Evolutionary conservation across 2,329 filamentous ascomycete species (phyloP).

Genomic region (Phialophora macrospora): DNA sequence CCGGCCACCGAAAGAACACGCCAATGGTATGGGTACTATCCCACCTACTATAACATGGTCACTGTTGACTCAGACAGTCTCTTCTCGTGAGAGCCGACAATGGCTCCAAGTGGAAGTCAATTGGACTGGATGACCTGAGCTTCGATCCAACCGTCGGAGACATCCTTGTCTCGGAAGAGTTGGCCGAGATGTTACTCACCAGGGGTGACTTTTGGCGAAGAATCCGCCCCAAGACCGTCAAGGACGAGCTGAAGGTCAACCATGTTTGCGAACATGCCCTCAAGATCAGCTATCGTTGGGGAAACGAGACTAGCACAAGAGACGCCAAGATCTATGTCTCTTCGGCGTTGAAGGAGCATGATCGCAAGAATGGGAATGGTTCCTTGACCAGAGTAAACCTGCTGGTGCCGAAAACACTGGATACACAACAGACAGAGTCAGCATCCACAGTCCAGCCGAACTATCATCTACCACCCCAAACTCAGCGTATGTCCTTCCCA

Average conservation of each 20-base stretch:
- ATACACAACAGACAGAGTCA: background rate
- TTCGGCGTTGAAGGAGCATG: background rate
- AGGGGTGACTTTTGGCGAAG: conserved; percentile 1
- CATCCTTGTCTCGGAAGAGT: conserved; percentile 1
- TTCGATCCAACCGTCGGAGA: background rate
- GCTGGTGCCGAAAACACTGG: background rate
- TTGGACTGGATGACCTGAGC: background rate
- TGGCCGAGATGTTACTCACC: background rate
- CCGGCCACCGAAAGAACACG: background rate
- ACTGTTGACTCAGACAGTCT: background rate
- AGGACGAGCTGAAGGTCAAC: background rate
- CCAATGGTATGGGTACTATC: background rate
- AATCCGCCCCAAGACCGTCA: background rate
- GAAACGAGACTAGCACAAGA: background rate
- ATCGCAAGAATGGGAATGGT: background rate
- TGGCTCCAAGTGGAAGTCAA: background rate
- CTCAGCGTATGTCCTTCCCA: background rate
- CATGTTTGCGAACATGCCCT: background rate
- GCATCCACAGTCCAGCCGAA: background rate
- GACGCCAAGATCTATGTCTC: conserved; percentile 7
- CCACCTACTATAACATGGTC: background rate
- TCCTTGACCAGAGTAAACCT: background rate
- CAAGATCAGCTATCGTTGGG: conserved; percentile 11
- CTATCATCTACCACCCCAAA: background rate
- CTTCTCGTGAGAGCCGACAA: conserved; percentile 2